Conservation (phyloP, 148 eudicot species). For the Vaccinium darrowii region DNA sequence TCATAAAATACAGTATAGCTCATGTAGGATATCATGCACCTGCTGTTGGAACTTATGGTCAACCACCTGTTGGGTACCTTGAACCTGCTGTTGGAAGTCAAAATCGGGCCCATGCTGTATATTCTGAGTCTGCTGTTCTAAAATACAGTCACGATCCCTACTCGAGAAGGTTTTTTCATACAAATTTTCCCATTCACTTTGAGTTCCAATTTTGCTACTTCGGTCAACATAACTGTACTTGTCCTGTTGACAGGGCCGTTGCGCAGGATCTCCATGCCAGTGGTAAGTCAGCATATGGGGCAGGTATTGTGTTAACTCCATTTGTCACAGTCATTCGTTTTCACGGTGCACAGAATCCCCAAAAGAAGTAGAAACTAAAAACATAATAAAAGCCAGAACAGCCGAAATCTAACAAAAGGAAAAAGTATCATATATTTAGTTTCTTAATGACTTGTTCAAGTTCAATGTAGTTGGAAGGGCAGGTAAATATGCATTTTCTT, state of each 20-base stretch:
- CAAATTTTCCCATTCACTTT: neutral
- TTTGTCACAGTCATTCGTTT: too few species aligned
- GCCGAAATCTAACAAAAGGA: neutral
- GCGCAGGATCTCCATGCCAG: constrained; percentile 18
- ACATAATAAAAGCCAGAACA: neutral
- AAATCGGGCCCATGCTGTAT: constrained; percentile 8
- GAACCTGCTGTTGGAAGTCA: constrained; percentile 18
- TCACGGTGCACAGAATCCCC: neutral
- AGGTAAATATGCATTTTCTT: neutral
- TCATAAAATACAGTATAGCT: neutral
- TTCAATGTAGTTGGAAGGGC: neutral
- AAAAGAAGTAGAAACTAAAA: too few species aligned
- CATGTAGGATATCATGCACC: constrained; percentile 16
- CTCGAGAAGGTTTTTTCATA: constrained; percentile 16
- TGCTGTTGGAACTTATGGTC: constrained; percentile 14
- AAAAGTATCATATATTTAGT: neutral
- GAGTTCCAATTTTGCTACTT: neutral
- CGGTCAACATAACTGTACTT: neutral
- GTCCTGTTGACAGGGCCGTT: constrained; percentile 17
- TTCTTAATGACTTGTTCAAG: neutral
- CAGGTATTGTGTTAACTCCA: neutral
- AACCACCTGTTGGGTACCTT: constrained; percentile 20
- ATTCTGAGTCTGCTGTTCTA: constrained; percentile 16
- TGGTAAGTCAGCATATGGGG: constrained; percentile 14
- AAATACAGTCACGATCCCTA: constrained; percentile 17